Conservation (phyloP, 805 yeast genomes). For the Candida patagonica region DNA sequence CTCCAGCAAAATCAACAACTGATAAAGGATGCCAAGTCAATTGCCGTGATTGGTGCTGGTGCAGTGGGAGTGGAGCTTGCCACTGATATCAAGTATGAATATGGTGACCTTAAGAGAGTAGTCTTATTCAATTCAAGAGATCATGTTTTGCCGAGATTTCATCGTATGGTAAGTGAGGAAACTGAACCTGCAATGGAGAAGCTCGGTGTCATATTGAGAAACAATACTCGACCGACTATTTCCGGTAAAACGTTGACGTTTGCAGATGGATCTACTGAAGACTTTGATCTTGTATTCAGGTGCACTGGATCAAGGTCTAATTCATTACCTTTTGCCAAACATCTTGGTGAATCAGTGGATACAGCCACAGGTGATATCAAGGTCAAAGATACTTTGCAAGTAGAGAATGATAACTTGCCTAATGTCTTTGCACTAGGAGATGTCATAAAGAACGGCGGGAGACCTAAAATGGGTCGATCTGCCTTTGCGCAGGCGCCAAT, state of each 20-base stretch:
- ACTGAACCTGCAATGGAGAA: constrained; percentile 1
- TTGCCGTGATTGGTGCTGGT: constrained; percentile 12
- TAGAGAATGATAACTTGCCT: constrained; percentile 3
- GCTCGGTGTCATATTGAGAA: constrained; percentile 2
- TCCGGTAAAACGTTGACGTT: not conserved
- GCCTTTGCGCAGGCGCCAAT: constrained; percentile 6
- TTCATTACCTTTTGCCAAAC: not conserved
- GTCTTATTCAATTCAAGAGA: constrained; percentile 6
- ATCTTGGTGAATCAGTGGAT: not conserved
- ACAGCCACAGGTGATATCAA: not conserved
- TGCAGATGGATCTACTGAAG: constrained; percentile 4
- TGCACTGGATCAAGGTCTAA: constrained; percentile 7
- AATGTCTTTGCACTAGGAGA: constrained; percentile 12
- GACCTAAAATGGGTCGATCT: constrained; percentile 11
- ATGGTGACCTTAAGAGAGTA: constrained; percentile 5
- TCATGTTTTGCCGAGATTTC: constrained; percentile 7
- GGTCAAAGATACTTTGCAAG: not conserved
- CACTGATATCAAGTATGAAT: constrained; percentile 9
- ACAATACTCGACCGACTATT: constrained; percentile 7
- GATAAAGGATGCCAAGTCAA: constrained; percentile 3
- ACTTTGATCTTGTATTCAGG: constrained; percentile 8
- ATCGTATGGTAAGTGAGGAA: constrained; percentile 1
- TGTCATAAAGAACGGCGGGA: constrained; percentile 5
- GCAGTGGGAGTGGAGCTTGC: constrained; percentile 14
- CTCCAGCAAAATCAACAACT: constrained; percentile 5